Conservation (phyloP, 2,329 filamentous ascomycete genomes). For the Paracorniculantispora psalliotae region DNA sequence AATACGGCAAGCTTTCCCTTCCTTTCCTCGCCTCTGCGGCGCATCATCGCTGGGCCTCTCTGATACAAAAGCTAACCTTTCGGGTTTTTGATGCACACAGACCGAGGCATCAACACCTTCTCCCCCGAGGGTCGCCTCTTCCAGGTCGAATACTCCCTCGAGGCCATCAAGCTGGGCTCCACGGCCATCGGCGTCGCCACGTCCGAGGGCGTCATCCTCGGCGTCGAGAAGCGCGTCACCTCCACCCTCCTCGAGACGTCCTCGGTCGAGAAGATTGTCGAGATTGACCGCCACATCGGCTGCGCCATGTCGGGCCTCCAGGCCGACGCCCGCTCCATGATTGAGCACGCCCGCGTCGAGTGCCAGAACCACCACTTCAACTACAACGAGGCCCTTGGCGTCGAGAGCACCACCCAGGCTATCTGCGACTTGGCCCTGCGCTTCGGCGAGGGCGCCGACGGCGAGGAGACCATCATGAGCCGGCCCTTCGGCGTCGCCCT, state of each 20-base stretch:
- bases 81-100: slow-evolving; percentile 48
- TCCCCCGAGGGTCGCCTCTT: slow-evolving; percentile 99
- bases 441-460: slow-evolving; percentile 95
- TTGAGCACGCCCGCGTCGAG: slow-evolving; percentile 97
- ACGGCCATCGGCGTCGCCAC: slow-evolving; percentile 98
- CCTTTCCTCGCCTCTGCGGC: slow-evolving; percentile 9
- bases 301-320: slow-evolving; percentile 98
- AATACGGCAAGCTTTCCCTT: slow-evolving; percentile 76
- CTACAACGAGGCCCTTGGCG: slow-evolving; percentile 90
- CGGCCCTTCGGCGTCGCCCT: slow-evolving; percentile 94
- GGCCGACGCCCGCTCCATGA: slow-evolving; percentile 94
- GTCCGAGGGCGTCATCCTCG: slow-evolving; percentile 88
- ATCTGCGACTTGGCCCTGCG: slow-evolving; percentile 95
- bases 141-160: slow-evolving; percentile 99
- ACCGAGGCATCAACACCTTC: slow-evolving; percentile 99
- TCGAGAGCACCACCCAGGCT: slow-evolving; percentile 97
- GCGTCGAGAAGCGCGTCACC: slow-evolving; percentile 98
- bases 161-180: slow-evolving; percentile 98
- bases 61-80: slow-evolving; percentile 29
- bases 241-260: slow-evolving; percentile 95
- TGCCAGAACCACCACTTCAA: slow-evolving; percentile 97
- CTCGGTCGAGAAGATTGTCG: slow-evolving; percentile 98
- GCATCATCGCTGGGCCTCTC: not conserved
- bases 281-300: slow-evolving; percentile 97
- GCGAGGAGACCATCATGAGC: slow-evolving; percentile 98